Evolutionary conservation across 148 eudicot species (phyloP).

Genomic region (Cornus florida): DNA sequence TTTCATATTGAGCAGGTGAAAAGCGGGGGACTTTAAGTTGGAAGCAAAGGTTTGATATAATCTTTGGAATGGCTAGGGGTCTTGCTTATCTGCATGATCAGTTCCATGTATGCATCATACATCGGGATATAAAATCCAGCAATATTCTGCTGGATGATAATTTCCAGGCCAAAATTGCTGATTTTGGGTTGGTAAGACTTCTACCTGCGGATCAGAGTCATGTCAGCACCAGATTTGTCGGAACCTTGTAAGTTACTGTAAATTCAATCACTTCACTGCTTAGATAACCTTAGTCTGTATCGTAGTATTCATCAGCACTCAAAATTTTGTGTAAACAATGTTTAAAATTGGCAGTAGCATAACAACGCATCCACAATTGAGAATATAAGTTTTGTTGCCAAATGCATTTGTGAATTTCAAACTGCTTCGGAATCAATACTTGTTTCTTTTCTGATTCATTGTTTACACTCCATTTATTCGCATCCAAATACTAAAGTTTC

Average conservation of each 20-base stretch:
- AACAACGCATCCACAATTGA: no score
- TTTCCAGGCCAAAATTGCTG: constrained; percentile 46
- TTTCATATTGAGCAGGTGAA: constrained; percentile 25
- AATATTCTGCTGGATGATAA: constrained; percentile 42
- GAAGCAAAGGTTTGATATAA: constrained; percentile 42
- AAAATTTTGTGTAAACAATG: no score
- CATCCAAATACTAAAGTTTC: no score
- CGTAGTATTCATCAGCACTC: no score
- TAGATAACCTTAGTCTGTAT: background rate
- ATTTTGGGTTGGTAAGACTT: constrained; percentile 50
- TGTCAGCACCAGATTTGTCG: constrained; percentile 50
- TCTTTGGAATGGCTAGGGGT: constrained; percentile 45
- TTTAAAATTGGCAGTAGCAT: no score
- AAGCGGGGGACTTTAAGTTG: constrained; percentile 32
- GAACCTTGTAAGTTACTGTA: constrained; percentile 43
- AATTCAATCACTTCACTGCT: background rate
- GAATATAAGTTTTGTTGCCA: no score
- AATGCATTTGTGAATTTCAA: no score
- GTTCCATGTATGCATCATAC: constrained; percentile 45
- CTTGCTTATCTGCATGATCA: constrained; percentile 50
- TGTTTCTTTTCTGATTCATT: no score
- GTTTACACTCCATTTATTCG: no score
- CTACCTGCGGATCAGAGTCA: constrained; percentile 46
- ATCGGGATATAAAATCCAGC: constrained; percentile 46
- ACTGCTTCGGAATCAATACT: no score